Conservation (phyloP, 2,329 filamentous ascomycete species). For the Mycocentrospora acerina region DNA sequence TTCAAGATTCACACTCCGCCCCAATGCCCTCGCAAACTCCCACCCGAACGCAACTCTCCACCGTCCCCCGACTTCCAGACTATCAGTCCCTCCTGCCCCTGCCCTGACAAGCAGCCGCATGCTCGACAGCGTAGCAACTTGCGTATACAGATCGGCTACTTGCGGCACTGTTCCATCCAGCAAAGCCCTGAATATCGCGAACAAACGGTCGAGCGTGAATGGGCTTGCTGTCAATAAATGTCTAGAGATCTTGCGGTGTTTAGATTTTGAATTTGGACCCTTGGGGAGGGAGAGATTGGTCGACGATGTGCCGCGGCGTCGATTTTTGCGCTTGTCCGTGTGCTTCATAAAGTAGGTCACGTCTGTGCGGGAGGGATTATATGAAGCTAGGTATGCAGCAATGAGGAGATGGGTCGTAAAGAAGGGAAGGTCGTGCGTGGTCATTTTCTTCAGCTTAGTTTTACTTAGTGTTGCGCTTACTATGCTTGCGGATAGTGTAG, state of each 20-base stretch:
- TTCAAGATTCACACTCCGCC: conserved; percentile 74
- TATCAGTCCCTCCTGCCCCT: conserved; percentile 61
- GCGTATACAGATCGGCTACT: conserved; percentile 51
- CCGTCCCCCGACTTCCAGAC: conserved; percentile 68
- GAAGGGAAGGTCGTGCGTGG: conserved; percentile 61
- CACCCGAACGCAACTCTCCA: conserved; percentile 79
- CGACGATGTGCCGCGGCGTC: conserved; percentile 42
- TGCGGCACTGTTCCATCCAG: conserved; percentile 49
- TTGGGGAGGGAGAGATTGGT: conserved; percentile 8
- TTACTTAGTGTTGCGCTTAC: conserved; percentile 13
- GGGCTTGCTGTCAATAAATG: conserved; percentile 75
- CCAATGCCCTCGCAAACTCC: conserved; percentile 72
- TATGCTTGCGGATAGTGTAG: conserved; percentile 1
- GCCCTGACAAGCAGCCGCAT: conserved; percentile 65
- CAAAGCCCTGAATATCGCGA: conserved; percentile 74
- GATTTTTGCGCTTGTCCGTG: conserved; percentile 53
- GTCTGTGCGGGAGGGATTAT: conserved; percentile 75
- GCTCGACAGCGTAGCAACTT: conserved; percentile 71
- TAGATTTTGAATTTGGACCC: conserved; percentile 33
- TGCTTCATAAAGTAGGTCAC: conserved; percentile 73
- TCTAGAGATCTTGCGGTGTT: conserved; percentile 71
- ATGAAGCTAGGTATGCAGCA: conserved; percentile 77
- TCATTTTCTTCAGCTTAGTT: conserved; percentile 18
- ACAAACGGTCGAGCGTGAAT: conserved; percentile 75
- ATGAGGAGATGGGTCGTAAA: conserved; percentile 73